A percentile compares a stretch with the other conserved stretches of the same genome.
phyloP scores from a whole-genome alignment of 1,139 yeast genomes.

The Pichia sp. region DNA sequence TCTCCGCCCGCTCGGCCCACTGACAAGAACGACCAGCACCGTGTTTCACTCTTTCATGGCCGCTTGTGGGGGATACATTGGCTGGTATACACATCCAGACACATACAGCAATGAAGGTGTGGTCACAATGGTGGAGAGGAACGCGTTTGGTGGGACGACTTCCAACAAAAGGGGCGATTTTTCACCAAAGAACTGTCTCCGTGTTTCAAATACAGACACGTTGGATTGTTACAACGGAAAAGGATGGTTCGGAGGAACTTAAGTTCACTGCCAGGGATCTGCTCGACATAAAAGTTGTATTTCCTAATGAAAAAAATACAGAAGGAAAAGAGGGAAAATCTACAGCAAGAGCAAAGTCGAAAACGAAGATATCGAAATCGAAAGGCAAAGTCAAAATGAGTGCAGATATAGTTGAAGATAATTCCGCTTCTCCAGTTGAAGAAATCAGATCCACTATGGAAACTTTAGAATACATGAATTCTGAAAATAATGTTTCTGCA shows the following conservation, averaged over 20 bases:
- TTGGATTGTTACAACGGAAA: not conserved
- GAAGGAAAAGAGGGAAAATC: not conserved
- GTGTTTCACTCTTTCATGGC: too few species aligned
- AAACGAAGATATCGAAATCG: not conserved
- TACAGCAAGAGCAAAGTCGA: not conserved
- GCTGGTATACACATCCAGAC: too few species aligned
- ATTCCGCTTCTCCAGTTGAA: too few species aligned
- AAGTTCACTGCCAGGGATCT: conserved; percentile 3
- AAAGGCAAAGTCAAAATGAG: not conserved
- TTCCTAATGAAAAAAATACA: not conserved
- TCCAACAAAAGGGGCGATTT: too few species aligned
- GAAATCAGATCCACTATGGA: not conserved
- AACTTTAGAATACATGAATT: not conserved
- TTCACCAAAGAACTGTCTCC: too few species aligned
- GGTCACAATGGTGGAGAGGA: too few species aligned
- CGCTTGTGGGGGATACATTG: too few species aligned
- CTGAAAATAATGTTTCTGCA: not conserved
- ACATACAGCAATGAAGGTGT: too few species aligned
- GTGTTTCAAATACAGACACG: not conserved
- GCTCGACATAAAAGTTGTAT: not conserved
- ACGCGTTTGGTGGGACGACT: too few species aligned
- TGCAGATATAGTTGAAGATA: not conserved
- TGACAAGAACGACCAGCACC: too few species aligned
- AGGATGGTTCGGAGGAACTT: not conserved
- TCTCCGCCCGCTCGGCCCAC: too few species aligned